A percentile compares a stretch with the other conserved stretches of the same genome.
Evolutionary conservation across 1,284 basidiomycete species (phyloP).

Genomic region (Fomes fomentarius): DNA sequence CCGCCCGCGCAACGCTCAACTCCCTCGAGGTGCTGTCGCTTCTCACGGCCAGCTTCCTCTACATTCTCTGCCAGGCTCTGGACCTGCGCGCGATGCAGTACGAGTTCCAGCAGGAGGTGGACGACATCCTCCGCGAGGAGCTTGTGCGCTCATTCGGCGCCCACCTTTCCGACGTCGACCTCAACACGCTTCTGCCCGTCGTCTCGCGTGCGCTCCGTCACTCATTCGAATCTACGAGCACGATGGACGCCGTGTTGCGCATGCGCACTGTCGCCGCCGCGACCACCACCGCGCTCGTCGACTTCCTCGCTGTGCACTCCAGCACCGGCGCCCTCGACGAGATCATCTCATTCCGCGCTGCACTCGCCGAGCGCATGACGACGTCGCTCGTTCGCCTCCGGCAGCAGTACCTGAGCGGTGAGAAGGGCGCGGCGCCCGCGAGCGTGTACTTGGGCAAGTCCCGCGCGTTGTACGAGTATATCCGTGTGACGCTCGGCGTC

Average conservation of each 20-base stretch:
- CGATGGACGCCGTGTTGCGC: slow-evolving; percentile 67
- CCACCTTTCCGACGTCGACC: slow-evolving; percentile 39
- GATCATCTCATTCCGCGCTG: slow-evolving; percentile 56
- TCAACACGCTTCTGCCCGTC: slow-evolving; percentile 35
- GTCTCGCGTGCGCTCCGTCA: slow-evolving; percentile 48
- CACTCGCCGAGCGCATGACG: slow-evolving; percentile 49
- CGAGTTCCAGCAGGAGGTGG: slow-evolving; percentile 59
- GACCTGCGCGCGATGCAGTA: slow-evolving; percentile 75
- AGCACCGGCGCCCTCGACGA: slow-evolving; percentile 31
- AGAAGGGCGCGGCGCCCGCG: slow-evolving; percentile 60
- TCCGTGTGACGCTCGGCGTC: slow-evolving; percentile 67
- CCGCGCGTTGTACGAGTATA: slow-evolving; percentile 69
- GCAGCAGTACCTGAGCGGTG: slow-evolving; percentile 55
- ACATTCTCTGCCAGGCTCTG: slow-evolving; percentile 79
- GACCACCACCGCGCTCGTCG: slow-evolving; percentile 60
- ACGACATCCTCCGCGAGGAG: slow-evolving; percentile 54
- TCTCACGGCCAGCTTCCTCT: slow-evolving; percentile 76
- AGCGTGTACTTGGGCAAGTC: slow-evolving; percentile 65
- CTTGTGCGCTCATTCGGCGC: slow-evolving; percentile 50
- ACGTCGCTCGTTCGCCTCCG: slow-evolving; percentile 53
- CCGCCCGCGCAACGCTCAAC: slow-evolving; percentile 76
- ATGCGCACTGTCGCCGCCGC: slow-evolving; percentile 71
- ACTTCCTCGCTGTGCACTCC: slow-evolving; percentile 50
- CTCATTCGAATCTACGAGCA: slow-evolving; percentile 66
- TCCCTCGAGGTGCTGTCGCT: slow-evolving; percentile 79